Conservation (phyloP, 148 eudicot genomes). For the Rhododendron mucronatum region DNA sequence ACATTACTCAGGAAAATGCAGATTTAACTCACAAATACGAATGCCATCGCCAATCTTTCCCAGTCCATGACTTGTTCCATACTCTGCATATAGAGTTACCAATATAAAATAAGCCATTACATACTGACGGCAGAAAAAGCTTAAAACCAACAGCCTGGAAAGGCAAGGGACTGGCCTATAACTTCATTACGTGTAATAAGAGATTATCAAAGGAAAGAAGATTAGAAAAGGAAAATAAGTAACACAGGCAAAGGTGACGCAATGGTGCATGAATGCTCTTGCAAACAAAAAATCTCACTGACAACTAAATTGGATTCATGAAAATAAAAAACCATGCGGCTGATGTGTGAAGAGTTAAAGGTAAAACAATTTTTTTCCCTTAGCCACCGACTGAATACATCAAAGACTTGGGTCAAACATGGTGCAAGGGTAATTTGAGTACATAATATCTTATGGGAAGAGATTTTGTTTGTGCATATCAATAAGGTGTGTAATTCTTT, state of each 20-base stretch:
- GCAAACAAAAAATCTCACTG: neutral
- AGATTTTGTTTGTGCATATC: neutral
- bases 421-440: neutral
- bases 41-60: constrained; percentile 94
- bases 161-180: neutral
- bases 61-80: constrained; percentile 70
- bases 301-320: neutral
- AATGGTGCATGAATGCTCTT: neutral
- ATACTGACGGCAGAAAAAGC: neutral
- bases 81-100: constrained; percentile 51
- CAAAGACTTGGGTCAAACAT: neutral
- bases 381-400: neutral
- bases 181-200: neutral
- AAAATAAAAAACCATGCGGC: neutral
- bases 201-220: neutral
- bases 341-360: constrained; percentile 1
- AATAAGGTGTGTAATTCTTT: neutral
- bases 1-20: constrained; percentile 7
- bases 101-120: neutral
- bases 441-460: neutral
- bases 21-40: constrained; percentile 73
- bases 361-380: neutral
- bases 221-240: neutral
- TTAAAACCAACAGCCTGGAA: neutral
- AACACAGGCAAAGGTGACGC: neutral